These are phyloP conservation scores for Quercus mongolica DNA, from an alignment of 306 rosid species.

Conservation along the genomic window DNA sequence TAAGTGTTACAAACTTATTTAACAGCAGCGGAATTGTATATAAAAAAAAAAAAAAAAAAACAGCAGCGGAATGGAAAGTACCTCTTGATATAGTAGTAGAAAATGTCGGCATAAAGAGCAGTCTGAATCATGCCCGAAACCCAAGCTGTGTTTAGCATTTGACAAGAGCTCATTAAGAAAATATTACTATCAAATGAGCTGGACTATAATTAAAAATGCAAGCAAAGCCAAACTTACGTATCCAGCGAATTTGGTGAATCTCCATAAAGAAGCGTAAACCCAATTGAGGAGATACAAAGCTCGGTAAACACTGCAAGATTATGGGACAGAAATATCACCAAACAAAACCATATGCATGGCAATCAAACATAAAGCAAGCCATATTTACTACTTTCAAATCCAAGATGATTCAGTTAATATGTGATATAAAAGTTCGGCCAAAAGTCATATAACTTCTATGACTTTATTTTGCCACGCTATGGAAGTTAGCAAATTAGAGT, in stretches of 20 bases:
- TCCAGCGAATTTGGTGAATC: conserved; percentile 28
- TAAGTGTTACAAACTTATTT: no score
- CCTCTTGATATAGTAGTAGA: conserved; percentile 41
- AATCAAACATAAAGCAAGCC: neutral
- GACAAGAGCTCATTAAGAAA: neutral
- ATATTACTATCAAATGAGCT: neutral
- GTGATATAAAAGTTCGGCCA: neutral
- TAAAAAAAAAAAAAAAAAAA: no score
- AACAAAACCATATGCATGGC: neutral
- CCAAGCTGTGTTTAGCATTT: conserved; percentile 30
- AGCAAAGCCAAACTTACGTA: conserved; percentile 8
- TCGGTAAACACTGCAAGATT: conserved; percentile 23
- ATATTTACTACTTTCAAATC: neutral
- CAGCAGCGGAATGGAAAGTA: neutral
- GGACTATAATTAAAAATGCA: neutral
- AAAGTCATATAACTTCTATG: neutral
- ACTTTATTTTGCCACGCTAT: neutral
- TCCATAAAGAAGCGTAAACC: conserved; percentile 36
- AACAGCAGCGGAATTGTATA: neutral
- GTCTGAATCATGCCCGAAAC: conserved; percentile 44
- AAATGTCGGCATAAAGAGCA: conserved; percentile 38
- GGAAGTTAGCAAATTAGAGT: neutral
- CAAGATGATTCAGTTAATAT: neutral
- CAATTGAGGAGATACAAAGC: conserved; percentile 28
- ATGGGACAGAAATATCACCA: neutral